Percentiles rank a stretch among this genome's conserved stretches.
These are phyloP conservation scores for Hymenoscyphus linearis DNA, from an alignment of 2,329 filamentous ascomycete genomes.

Conservation along the genomic window DNA sequence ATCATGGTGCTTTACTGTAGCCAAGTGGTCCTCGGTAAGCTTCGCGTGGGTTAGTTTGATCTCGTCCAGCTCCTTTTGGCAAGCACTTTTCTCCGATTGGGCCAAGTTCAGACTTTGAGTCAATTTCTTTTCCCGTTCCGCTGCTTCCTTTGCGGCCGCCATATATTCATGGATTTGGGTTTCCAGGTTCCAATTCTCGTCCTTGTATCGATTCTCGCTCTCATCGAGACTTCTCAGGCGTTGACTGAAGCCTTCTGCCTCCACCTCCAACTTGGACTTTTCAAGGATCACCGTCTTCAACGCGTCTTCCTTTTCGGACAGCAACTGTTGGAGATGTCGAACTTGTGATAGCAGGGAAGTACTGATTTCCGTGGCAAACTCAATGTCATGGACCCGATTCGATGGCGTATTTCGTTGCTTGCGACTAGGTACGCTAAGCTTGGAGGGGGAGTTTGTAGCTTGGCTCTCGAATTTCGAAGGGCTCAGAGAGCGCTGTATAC, in stretches of 20 bases:
- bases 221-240: constrained; percentile 81
- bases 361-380: constrained; percentile 97
- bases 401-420: constrained; percentile 86
- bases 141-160: constrained; percentile 65
- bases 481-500: constrained; percentile 39
- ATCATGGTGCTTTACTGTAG: constrained; percentile 76
- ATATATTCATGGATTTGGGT: constrained; percentile 83
- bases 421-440: constrained; percentile 79
- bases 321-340: constrained; percentile 76
- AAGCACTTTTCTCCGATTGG: constrained; percentile 67
- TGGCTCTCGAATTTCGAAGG: constrained; percentile 79
- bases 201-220: constrained; percentile 92
- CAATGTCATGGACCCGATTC: constrained; percentile 88
- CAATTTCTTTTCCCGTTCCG: constrained; percentile 79
- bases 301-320: constrained; percentile 83
- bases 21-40: constrained; percentile 73
- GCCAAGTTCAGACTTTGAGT: constrained; percentile 64
- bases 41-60: constrained; percentile 74
- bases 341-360: constrained; percentile 92
- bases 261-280: constrained; percentile 74
- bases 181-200: constrained; percentile 97
- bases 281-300: constrained; percentile 70
- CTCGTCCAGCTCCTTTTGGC: constrained; percentile 88
- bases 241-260: constrained; percentile 73
- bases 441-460: constrained; percentile 80